These are phyloP conservation scores for Flaveria linearis DNA, from an alignment of 129 eudicot species.

Conservation along the genomic window DNA sequence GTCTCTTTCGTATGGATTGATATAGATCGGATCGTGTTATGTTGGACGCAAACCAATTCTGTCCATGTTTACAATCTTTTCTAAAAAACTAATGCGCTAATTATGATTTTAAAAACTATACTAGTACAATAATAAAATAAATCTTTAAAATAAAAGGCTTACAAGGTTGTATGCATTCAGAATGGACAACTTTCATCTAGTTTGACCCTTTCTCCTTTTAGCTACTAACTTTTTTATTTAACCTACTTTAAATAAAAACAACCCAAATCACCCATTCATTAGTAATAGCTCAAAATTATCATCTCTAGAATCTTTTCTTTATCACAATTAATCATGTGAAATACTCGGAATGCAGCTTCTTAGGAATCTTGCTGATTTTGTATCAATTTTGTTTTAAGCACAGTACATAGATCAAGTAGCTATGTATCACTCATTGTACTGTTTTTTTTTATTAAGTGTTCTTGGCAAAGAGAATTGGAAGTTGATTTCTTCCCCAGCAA, in stretches of 20 bases:
- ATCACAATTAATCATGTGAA: not conserved
- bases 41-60: not conserved
- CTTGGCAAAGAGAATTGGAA: conserved; percentile 77
- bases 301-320: not conserved
- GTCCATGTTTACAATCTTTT: not conserved
- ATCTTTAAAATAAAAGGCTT: not conserved
- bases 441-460: conserved; percentile 48
- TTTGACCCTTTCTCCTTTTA: not conserved
- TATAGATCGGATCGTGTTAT: not conserved
- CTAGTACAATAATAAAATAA: not conserved
- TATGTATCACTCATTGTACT: not conserved
- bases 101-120: not conserved
- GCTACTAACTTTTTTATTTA: not conserved
- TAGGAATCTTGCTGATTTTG: conserved; percentile 4
- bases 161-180: not conserved
- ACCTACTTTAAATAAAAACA: not conserved
- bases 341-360: not conserved
- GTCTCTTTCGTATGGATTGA: not conserved
- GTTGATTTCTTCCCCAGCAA: conserved; percentile 54
- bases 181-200: not conserved
- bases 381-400: conserved; percentile 7
- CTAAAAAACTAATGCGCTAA: no score
- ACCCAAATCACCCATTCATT: conserved; percentile 5
- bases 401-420: conserved; percentile 11
- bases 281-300: not conserved